Base-by-base conservation (phyloP, 306 rosid species). In the Albizia julibrissin region DNA sequence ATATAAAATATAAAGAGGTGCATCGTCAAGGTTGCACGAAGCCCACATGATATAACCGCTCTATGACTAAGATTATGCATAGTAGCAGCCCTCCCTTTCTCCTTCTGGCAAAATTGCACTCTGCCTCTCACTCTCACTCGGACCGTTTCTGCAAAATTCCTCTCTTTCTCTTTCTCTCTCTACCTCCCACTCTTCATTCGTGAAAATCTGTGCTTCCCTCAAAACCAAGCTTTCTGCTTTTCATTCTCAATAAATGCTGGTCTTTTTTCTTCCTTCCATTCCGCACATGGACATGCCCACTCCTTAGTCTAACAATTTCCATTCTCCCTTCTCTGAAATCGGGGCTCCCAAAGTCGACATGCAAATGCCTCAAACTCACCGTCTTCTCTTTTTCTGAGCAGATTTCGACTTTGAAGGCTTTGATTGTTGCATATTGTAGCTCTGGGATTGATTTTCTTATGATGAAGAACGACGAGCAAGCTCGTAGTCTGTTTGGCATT, bases 401-500 rank as follows among this genome's bases (percentile, higher is more conserved):
- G 14, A 22, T 47, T 80, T 18, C n/a, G 15, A 66, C 11, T 26
- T 19, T 24, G 62, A 64, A 68, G 47, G 8, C 39, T 1, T 68
- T 18, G 10, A 37, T 56, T 67, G 15, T 58, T 15, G n/a, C 67
- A 52, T 71, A 80, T 15, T 0, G n/a, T 31, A 14, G 10, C 37
- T 29, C 18, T 15, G 81, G 79, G 74, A 84, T 31, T 70, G 68
- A 15, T 54, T 43, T 43, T 37, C 40, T 82, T 34, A 52, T 62
- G 70, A 95, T 91, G 98, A 95, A 88, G 93, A 91, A 64, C 79
- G 96, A 88, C 74, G 99, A 93, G 47, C 97, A 87, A 58, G 85
- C 83, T 80, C 91, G 98, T 80, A 86, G 88, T 77, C 87, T 95
- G 80, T 93, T 95, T 72, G 98, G 99, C 80, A 93, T 95, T 93